Evolutionary conservation across 441 rosid genomes (phyloP).

Genomic region (Omphalea diandra): DNA sequence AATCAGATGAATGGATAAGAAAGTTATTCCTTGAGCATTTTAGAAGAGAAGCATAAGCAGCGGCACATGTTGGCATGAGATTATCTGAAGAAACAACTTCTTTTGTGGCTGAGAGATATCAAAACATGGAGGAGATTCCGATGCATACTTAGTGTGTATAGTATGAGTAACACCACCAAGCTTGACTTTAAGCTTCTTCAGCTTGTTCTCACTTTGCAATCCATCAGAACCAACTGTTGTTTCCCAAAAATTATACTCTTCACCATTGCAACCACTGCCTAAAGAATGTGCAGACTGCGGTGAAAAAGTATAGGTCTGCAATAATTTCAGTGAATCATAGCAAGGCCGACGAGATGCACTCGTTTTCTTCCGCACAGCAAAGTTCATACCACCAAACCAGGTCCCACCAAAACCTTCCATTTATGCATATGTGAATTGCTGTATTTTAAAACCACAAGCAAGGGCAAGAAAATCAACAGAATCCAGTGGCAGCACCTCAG

Average conservation of each 20-base stretch:
- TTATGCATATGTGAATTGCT: neutral
- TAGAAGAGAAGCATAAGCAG: neutral
- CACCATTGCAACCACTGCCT: constrained; percentile 31
- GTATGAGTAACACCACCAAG: constrained; percentile 73
- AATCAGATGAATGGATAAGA: neutral
- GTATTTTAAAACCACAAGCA: constrained; percentile 4
- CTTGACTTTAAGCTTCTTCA: constrained; percentile 71
- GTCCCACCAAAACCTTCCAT: constrained; percentile 49
- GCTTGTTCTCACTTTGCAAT: constrained; percentile 43
- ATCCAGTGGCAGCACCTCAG: constrained; percentile 13
- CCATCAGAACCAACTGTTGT: constrained; percentile 33
- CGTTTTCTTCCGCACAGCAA: constrained; percentile 54
- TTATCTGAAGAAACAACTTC: constrained; percentile 30
- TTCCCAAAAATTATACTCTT: constrained; percentile 22
- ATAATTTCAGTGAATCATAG: constrained; percentile 28
- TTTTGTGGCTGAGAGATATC: constrained; percentile 31
- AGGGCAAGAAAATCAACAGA: constrained; percentile 1
- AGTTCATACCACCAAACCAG: constrained; percentile 34
- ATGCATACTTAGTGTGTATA: constrained; percentile 46
- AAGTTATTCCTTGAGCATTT: neutral
- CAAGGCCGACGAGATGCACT: constrained; percentile 60
- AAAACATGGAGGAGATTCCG: constrained; percentile 26
- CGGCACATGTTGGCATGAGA: neutral
- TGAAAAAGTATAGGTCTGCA: constrained; percentile 23
- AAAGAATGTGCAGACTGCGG: constrained; percentile 33